Conservation (phyloP, 2,329 filamentous ascomycete species). For the Clarireedia homoeocarpa region DNA sequence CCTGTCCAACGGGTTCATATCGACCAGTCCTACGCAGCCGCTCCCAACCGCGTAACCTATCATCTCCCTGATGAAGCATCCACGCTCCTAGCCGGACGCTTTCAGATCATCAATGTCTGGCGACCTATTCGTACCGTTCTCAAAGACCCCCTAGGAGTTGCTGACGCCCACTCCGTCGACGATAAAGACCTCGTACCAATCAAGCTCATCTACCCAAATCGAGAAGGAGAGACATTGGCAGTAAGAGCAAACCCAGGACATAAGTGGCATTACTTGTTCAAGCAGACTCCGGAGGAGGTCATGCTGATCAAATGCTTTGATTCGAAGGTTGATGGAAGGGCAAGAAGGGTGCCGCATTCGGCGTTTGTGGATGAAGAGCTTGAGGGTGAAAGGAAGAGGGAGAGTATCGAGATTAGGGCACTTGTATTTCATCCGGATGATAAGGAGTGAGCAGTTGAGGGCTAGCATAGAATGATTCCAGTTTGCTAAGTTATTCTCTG, state of each 20-base stretch:
- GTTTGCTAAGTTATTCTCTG: too few relatives aligned
- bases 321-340: slow-evolving; percentile 45
- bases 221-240: slow-evolving; percentile 10
- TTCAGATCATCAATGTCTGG: slow-evolving; percentile 49
- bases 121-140: slow-evolving; percentile 42
- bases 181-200: slow-evolving; percentile 43
- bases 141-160: slow-evolving; percentile 47
- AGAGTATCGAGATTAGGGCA: slow-evolving; percentile 50
- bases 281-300: slow-evolving; percentile 44
- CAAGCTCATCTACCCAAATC: slow-evolving; percentile 33
- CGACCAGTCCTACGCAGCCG: slow-evolving; percentile 45
- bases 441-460: background rate
- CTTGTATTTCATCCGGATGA: slow-evolving; percentile 38
- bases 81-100: slow-evolving; percentile 37
- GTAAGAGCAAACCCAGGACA: slow-evolving; percentile 34
- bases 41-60: slow-evolving; percentile 34
- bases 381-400: slow-evolving; percentile 33
- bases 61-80: slow-evolving; percentile 39
- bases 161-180: slow-evolving; percentile 40
- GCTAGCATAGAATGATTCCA: too few relatives aligned
- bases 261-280: slow-evolving; percentile 46
- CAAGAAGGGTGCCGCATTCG: slow-evolving; percentile 46
- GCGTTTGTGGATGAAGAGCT: slow-evolving; percentile 45
- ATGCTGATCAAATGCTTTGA: slow-evolving; percentile 56
- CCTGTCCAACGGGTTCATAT: slow-evolving; percentile 48